Conservation (phyloP, 2,329 filamentous ascomycete species). For the Pyrenochaeta sp. region DNA sequence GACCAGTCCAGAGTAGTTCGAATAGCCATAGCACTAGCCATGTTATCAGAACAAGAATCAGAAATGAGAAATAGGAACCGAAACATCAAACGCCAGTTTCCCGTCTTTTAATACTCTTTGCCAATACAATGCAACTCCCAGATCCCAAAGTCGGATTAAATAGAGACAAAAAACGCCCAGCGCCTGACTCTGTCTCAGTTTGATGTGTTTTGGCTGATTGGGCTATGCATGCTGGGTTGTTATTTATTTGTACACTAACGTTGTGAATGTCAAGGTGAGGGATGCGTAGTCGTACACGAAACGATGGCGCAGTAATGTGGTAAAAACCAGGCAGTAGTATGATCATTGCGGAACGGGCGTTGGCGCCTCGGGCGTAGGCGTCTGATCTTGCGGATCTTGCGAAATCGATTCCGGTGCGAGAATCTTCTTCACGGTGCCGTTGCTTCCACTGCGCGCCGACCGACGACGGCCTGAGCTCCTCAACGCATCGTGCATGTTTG, state of each 20-base stretch:
- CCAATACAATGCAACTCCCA: slow-evolving; percentile 17
- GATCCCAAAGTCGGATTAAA: slow-evolving; percentile 13
- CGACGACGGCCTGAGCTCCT: slow-evolving; percentile 39
- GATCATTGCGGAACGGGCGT: slow-evolving; percentile 15
- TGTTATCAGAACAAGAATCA: too few relatives aligned
- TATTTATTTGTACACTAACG: slow-evolving; percentile 24
- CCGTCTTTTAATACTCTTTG: slow-evolving; percentile 12
- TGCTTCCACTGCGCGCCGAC: slow-evolving; percentile 57
- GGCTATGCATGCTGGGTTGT: slow-evolving; percentile 11
- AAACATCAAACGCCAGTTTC: slow-evolving; percentile 9
- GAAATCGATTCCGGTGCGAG: slow-evolving; percentile 40
- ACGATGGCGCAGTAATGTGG: slow-evolving; percentile 17
- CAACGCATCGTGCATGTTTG: slow-evolving; percentile 33
- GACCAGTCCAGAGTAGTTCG: too few relatives aligned
- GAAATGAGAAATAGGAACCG: slow-evolving; percentile 2
- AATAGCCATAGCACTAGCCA: too few relatives aligned
- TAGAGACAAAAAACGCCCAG: slow-evolving; percentile 17
- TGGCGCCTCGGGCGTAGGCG: slow-evolving; percentile 7
- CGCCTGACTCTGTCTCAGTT: slow-evolving; percentile 11
- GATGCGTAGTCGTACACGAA: slow-evolving; percentile 27
- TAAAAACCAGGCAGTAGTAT: slow-evolving; percentile 15
- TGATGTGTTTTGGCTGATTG: not conserved
- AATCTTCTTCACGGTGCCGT: slow-evolving; percentile 59
- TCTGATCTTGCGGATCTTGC: slow-evolving; percentile 15
- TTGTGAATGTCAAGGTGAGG: slow-evolving; percentile 16